Percentiles rank a stretch among this genome's conserved stretches.
phyloP scores from a whole-genome alignment of 1,139 yeast species.

The Saccharomyces hybrid region DNA sequence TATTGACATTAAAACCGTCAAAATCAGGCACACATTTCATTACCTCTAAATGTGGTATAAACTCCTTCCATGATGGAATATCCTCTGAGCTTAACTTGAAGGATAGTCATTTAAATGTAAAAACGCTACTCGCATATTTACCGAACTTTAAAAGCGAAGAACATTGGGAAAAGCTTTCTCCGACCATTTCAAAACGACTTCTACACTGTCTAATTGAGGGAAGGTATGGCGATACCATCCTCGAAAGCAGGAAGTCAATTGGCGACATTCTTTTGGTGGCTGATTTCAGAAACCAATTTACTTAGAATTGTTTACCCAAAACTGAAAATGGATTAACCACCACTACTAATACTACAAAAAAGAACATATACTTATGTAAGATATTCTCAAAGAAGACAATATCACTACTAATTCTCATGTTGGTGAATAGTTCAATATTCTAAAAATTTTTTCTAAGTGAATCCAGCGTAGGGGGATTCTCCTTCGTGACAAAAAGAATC shows the following conservation, averaged over 20 bases:
- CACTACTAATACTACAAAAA: slow-evolving; percentile 2
- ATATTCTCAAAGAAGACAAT: not conserved
- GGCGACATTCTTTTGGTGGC: slow-evolving; percentile 7
- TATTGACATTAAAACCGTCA: slow-evolving; percentile 9
- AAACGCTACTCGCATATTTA: slow-evolving; percentile 12
- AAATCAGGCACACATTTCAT: slow-evolving; percentile 11
- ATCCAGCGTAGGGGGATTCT: slow-evolving; percentile 4
- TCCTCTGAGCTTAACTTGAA: slow-evolving; percentile 14
- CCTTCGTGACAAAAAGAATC: slow-evolving; percentile 18
- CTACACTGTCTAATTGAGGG: not conserved
- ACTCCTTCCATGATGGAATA: slow-evolving; percentile 25
- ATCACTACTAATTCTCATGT: not conserved
- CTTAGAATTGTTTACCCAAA: not conserved
- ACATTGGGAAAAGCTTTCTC: slow-evolving; percentile 4
- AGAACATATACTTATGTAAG: slow-evolving; percentile 5
- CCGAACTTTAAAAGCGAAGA: slow-evolving; percentile 7
- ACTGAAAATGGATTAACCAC: not conserved
- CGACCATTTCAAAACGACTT: slow-evolving; percentile 6
- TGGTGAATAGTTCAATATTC: too few species aligned
- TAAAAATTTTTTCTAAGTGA: not conserved
- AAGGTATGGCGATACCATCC: slow-evolving; percentile 5
- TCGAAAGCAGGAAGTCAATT: slow-evolving; percentile 5
- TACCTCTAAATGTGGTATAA: slow-evolving; percentile 21
- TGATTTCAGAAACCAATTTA: slow-evolving; percentile 1
- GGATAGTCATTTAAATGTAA: slow-evolving; percentile 4